Conservation (phyloP, 106 monocot species). For the Allium fistulosum region DNA sequence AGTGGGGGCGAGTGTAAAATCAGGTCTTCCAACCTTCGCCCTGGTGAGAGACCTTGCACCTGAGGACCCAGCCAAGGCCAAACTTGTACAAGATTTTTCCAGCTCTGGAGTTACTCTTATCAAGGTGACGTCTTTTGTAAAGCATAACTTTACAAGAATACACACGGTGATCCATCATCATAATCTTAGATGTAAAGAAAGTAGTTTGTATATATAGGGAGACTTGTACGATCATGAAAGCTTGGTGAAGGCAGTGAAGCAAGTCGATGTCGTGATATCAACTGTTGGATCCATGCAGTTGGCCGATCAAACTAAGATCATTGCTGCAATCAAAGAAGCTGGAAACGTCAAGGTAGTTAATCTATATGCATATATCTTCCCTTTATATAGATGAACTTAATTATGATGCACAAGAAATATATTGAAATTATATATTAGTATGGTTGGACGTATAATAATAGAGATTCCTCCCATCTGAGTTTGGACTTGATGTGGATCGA, state of each 20-base stretch:
- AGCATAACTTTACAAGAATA: no score
- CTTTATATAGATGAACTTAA: no score
- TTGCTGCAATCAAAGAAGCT: constrained; percentile 42
- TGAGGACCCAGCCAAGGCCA: constrained; percentile 35
- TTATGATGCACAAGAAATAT: no score
- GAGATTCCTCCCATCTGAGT: constrained; percentile 54
- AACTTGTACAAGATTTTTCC: constrained; percentile 27
- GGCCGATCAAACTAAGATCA: constrained; percentile 27
- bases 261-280: constrained; percentile 46
- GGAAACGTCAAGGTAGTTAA: constrained; percentile 37
- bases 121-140: neutral
- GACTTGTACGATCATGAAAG: constrained; percentile 42
- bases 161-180: neutral
- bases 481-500: constrained; percentile 58
- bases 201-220: constrained; percentile 10
- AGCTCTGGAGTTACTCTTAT: constrained; percentile 8
- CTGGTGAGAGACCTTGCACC: constrained; percentile 31
- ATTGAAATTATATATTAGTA: no score
- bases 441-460: constrained; percentile 1
- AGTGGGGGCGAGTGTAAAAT: constrained; percentile 23
- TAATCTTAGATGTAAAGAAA: no score
- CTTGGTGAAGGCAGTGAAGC: constrained; percentile 40
- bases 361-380: no score
- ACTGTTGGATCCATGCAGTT: constrained; percentile 20
- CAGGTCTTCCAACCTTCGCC: constrained; percentile 36